Conservation (phyloP, 768 basidiomycete species). For the Russula sp. region DNA sequence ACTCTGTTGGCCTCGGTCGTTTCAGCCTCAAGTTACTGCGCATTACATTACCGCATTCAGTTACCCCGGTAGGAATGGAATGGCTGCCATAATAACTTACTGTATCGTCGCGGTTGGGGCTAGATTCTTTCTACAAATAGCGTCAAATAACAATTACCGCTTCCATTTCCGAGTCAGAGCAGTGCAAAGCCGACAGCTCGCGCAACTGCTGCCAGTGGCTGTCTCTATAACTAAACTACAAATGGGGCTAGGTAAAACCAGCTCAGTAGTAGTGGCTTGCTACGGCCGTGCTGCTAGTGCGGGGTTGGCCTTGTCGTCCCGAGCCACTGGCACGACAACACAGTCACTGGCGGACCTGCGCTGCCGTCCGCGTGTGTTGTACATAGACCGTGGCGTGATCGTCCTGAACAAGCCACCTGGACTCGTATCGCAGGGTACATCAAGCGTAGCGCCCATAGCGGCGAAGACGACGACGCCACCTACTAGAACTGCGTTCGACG, state of each 20-base stretch:
- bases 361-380: slow-evolving; percentile 9
- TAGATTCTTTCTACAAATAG: slow-evolving; percentile 24
- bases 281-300: background rate
- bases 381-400: slow-evolving; percentile 28
- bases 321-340: no score
- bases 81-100: no score
- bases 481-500: slow-evolving; percentile 1
- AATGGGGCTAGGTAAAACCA: background rate
- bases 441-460: background rate
- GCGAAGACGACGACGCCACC: background rate
- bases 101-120: no score
- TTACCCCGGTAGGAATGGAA: no score
- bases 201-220: no score
- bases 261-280: background rate
- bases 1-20: no score
- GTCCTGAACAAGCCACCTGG: slow-evolving; percentile 30
- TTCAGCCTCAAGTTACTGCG: no score
- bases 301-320: no score
- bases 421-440: slow-evolving; percentile 26
- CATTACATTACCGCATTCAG: no score
- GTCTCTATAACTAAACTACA: no score
- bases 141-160: slow-evolving; percentile 9
- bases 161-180: no score
- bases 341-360: background rate
- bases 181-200: no score